Evolutionary conservation across 805 yeast genomes (phyloP).

Genomic region (Starmera amethionina): DNA sequence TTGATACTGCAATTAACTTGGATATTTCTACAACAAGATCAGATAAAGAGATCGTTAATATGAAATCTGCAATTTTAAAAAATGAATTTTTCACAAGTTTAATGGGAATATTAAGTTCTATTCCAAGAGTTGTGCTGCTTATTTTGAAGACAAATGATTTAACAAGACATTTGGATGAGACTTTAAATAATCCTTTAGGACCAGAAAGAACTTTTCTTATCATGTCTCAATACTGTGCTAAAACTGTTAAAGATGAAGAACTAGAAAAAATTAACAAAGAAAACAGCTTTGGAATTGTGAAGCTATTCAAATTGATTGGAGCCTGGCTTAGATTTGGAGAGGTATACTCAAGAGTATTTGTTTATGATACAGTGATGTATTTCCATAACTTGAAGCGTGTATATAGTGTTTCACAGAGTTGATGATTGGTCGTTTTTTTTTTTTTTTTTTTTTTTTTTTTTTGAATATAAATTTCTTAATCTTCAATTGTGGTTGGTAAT

Average conservation of each 20-base stretch:
- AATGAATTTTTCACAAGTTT: slow-evolving; percentile 61
- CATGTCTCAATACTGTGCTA: slow-evolving; percentile 84
- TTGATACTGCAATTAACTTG: slow-evolving; percentile 59
- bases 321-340: not conserved
- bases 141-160: slow-evolving; percentile 91
- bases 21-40: slow-evolving; percentile 48
- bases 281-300: not conserved
- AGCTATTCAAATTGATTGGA: not conserved
- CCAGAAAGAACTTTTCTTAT: slow-evolving; percentile 81
- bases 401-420: slow-evolving; percentile 17
- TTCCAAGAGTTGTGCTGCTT: slow-evolving; percentile 80
- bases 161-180: slow-evolving; percentile 82
- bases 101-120: slow-evolving; percentile 65
- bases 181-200: slow-evolving; percentile 72
- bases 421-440: slow-evolving; percentile 71
- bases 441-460: slow-evolving; percentile 26
- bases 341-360: not conserved
- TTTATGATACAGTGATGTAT: slow-evolving; percentile 1
- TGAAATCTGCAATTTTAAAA: slow-evolving; percentile 54
- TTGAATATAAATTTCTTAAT: slow-evolving; percentile 37
- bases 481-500: slow-evolving; percentile 53
- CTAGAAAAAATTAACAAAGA: slow-evolving; percentile 23
- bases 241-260: slow-evolving; percentile 63
- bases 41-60: slow-evolving; percentile 52
- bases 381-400: not conserved